Conservation (phyloP, 1,139 yeast genomes). For the Torulaspora globosa region DNA sequence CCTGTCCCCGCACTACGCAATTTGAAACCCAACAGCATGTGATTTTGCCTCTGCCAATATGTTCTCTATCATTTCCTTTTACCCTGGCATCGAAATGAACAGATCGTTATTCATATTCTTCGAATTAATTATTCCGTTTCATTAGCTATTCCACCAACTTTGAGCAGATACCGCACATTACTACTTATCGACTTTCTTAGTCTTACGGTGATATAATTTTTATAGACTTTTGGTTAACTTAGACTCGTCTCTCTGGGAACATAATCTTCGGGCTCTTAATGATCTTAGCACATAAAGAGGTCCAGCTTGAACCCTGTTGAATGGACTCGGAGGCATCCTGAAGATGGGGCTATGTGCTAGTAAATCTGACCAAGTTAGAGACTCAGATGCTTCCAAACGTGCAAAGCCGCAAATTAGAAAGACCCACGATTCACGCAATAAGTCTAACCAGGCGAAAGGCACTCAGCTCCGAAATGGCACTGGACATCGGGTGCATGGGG, state of each 20-base stretch:
- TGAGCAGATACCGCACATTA: background rate
- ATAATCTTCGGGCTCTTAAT: background rate
- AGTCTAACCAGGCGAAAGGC: background rate
- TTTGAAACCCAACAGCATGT: slow-evolving; percentile 27
- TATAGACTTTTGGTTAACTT: slow-evolving; percentile 6
- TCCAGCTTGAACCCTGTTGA: background rate
- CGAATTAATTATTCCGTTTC: slow-evolving; percentile 6
- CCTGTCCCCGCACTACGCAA: slow-evolving; percentile 40
- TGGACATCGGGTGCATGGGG: slow-evolving; percentile 8
- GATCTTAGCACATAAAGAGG: background rate
- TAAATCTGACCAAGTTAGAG: slow-evolving; percentile 15
- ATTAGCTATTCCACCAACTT: slow-evolving; percentile 6
- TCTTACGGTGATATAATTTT: slow-evolving; percentile 1
- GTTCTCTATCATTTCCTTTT: slow-evolving; percentile 2
- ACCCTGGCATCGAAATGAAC: slow-evolving; percentile 3
- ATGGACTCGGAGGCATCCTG: background rate
- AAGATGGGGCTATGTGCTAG: slow-evolving; percentile 33
- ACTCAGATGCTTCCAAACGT: background rate
- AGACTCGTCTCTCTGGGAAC: background rate
- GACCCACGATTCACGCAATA: background rate
- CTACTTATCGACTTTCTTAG: background rate
- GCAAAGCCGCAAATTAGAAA: background rate
- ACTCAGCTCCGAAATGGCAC: background rate
- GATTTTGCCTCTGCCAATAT: background rate
- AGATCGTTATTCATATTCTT: slow-evolving; percentile 8